Evolutionary conservation across 2,329 filamentous ascomycete genomes (phyloP).

Genomic region (Chrysoporthe deuterocubensis): DNA sequence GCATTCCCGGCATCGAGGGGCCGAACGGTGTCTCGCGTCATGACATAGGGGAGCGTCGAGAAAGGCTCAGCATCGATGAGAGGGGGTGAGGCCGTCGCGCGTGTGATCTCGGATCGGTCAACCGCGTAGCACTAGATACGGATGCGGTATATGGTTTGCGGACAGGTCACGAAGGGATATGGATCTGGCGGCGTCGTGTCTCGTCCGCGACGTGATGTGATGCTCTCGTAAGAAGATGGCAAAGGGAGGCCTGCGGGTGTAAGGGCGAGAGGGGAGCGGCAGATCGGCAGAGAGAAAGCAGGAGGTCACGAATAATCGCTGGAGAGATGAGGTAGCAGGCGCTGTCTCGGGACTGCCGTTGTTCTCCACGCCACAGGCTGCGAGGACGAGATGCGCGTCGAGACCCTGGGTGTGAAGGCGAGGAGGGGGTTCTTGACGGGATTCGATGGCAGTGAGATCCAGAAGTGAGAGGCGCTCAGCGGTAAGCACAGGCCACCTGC

Average conservation of each 20-base stretch:
- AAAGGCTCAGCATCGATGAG: constrained; percentile 7
- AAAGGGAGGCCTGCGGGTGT: neutral
- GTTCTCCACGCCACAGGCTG: neutral
- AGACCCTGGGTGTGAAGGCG: neutral
- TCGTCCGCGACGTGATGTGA: neutral
- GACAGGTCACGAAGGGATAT: neutral
- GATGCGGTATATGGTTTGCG: neutral
- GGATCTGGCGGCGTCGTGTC: neutral
- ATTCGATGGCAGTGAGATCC: neutral
- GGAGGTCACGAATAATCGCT: neutral
- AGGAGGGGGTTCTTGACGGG: neutral
- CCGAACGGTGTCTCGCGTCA: constrained; percentile 52
- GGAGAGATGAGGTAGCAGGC: neutral
- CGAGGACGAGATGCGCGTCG: neutral
- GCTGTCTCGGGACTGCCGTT: neutral
- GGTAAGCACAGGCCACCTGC: neutral
- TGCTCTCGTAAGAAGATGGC: neutral
- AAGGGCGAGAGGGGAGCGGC: neutral
- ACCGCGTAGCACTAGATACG: neutral
- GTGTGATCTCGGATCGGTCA: neutral
- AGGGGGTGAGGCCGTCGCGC: constrained; percentile 1
- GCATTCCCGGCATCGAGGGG: constrained; percentile 39
- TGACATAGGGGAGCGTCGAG: constrained; percentile 42
- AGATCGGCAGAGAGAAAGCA: neutral
- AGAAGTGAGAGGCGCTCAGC: neutral